These are phyloP conservation scores for Pseudocercospora vitis DNA, from an alignment of 2,329 filamentous ascomycete genomes.

Conservation along the genomic window DNA sequence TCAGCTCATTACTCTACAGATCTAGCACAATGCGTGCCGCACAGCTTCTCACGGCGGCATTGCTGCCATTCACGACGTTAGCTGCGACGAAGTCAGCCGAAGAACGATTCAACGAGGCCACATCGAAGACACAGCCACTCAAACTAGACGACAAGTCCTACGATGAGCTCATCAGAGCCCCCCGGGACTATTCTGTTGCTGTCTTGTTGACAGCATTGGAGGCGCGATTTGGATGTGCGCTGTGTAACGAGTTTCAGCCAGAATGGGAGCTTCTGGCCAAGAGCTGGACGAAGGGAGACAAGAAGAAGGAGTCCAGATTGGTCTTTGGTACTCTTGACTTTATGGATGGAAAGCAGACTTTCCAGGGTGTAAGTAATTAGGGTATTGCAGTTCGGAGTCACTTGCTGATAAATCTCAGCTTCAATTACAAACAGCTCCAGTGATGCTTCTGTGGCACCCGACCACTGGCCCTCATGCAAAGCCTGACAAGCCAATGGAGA, in stretches of 20 bases:
- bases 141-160: slow-evolving; percentile 78
- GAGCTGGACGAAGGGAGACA: slow-evolving; percentile 86
- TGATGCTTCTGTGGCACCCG: slow-evolving; percentile 83
- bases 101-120: slow-evolving; percentile 71
- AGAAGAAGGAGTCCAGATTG: slow-evolving; percentile 67
- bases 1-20: neutral
- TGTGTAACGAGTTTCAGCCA: slow-evolving; percentile 88
- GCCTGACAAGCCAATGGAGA: slow-evolving; percentile 64
- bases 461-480: slow-evolving; percentile 79
- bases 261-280: slow-evolving; percentile 87
- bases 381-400: neutral
- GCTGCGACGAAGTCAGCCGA: slow-evolving; percentile 55
- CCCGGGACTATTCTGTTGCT: slow-evolving; percentile 79
- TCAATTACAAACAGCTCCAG: slow-evolving; percentile 88
- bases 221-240: slow-evolving; percentile 74
- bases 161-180: slow-evolving; percentile 69
- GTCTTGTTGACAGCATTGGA: slow-evolving; percentile 87
- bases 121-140: slow-evolving; percentile 68
- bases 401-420: slow-evolving; percentile 59
- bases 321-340: slow-evolving; percentile 89
- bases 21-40: slow-evolving; percentile 66
- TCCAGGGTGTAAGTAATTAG: slow-evolving; percentile 72
- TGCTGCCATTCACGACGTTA: slow-evolving; percentile 59
- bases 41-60: slow-evolving; percentile 59
- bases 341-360: slow-evolving; percentile 74